Conservation (phyloP, 495 filamentous ascomycete genomes). For the Jackrogersella minutella region DNA sequence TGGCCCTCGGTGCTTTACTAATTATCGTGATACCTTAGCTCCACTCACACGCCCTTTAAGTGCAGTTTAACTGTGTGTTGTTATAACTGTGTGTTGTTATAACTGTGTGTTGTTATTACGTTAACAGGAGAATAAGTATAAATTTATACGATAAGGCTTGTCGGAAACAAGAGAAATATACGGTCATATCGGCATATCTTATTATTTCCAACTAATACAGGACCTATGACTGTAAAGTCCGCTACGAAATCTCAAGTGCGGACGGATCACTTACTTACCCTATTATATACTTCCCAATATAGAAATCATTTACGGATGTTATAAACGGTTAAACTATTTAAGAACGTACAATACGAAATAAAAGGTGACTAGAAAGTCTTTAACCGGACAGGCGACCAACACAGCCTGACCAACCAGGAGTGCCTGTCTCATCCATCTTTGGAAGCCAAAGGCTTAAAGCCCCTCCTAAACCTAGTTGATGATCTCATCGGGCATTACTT, state of each 20-base stretch:
- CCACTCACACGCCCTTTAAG: constrained; percentile 24
- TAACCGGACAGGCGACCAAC: constrained; percentile 18
- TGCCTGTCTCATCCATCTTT: constrained; percentile 25
- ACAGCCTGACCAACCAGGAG: constrained; percentile 43
- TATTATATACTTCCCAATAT: constrained; percentile 22
- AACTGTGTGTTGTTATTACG: too few relatives aligned
- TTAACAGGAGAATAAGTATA: too few relatives aligned
- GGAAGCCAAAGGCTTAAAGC: constrained; percentile 44
- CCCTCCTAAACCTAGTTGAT: constrained; percentile 47
- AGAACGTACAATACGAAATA: constrained; percentile 3
- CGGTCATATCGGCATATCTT: too few relatives aligned
- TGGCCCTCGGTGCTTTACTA: constrained; percentile 28
- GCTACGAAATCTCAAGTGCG: too few relatives aligned
- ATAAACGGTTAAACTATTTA: not conserved
- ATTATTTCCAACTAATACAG: too few relatives aligned
- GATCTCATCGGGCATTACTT: constrained; percentile 33
- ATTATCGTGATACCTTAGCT: constrained; percentile 31
- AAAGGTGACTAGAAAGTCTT: constrained; percentile 3
- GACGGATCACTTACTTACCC: too few relatives aligned
- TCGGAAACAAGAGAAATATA: too few relatives aligned
- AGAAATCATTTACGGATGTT: constrained; percentile 26
- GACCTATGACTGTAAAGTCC: too few relatives aligned
- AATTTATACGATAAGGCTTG: too few relatives aligned
- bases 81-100: not conserved
- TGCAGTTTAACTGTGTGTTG: constrained; percentile 1